Evolutionary conservation across 345 rosid genomes (phyloP).

Genomic region (Salix suchowensis): DNA sequence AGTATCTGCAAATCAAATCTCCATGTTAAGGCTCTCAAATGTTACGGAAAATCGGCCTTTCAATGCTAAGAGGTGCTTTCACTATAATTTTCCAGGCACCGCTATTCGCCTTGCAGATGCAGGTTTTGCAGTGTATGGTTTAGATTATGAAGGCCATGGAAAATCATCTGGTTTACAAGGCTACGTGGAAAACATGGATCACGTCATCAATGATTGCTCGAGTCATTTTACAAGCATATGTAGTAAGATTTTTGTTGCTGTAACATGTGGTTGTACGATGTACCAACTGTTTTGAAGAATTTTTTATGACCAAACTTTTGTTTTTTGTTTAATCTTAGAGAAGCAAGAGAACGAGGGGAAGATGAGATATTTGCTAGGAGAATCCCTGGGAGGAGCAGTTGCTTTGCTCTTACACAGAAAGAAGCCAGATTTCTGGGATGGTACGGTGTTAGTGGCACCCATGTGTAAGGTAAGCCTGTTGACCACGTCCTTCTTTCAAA

Average conservation of each 20-base stretch:
- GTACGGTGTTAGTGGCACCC: slow-evolving; percentile 76
- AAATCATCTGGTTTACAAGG: slow-evolving; percentile 59
- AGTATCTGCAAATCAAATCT: slow-evolving; percentile 3
- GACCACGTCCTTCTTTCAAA: neutral
- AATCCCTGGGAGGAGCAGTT: slow-evolving; percentile 92
- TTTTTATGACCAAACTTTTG: neutral
- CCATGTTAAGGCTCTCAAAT: neutral
- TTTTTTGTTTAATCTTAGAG: slow-evolving; percentile 26
- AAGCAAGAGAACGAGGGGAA: slow-evolving; percentile 50
- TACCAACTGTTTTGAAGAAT: neutral
- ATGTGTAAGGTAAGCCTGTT: slow-evolving; percentile 68
- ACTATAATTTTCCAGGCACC: slow-evolving; percentile 44
- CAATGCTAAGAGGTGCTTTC: neutral
- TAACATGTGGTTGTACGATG: neutral
- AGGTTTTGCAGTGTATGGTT: slow-evolving; percentile 66
- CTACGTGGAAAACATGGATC: slow-evolving; percentile 43
- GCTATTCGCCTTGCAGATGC: slow-evolving; percentile 52
- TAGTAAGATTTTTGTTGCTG: slow-evolving; percentile 30
- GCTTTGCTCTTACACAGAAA: slow-evolving; percentile 53
- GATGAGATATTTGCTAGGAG: slow-evolving; percentile 69
- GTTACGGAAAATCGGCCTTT: neutral
- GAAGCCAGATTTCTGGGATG: slow-evolving; percentile 68
- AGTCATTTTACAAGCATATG: slow-evolving; percentile 47
- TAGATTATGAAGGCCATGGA: slow-evolving; percentile 91
- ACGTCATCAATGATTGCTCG: slow-evolving; percentile 54